Conservation (phyloP, 257 asterid genomes). For the Thymus mandschuricus region DNA sequence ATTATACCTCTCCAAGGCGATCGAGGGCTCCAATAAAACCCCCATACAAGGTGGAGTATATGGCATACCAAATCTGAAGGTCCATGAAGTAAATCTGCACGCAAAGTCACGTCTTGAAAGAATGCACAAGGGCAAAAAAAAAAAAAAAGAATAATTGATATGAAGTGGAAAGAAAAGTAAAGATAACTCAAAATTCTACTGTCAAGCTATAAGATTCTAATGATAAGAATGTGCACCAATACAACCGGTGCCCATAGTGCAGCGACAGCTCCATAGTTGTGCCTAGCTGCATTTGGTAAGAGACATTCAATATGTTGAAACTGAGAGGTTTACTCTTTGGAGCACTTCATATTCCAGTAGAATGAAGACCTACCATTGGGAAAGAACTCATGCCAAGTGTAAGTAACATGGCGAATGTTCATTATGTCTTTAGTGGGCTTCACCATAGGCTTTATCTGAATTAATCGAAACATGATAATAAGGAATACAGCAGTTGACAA, state of each 20-base stretch:
- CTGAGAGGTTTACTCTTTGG: conserved; percentile 24
- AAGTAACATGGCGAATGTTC: conserved; percentile 66
- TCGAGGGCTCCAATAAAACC: conserved; percentile 94
- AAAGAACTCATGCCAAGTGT: conserved; percentile 95
- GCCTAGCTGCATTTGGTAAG: conserved; percentile 61
- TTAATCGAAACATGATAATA: conserved; percentile 31
- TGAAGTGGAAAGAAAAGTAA: conserved; percentile 7
- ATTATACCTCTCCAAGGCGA: conserved; percentile 93
- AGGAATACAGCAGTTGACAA: conserved; percentile 21
- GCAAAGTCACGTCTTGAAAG: conserved; percentile 28
- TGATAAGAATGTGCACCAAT: conserved; percentile 57
- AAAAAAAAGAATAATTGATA: too few species aligned
- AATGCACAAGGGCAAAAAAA: conserved; percentile 11
- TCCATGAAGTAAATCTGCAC: conserved; percentile 97
- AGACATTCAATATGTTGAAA: conserved; percentile 31
- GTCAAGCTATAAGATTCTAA: conserved; percentile 27
- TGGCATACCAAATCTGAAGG: conserved; percentile 92
- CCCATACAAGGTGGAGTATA: conserved; percentile 83
- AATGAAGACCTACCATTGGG: conserved; percentile 64
- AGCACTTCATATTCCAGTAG: conserved; percentile 16
- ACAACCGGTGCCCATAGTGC: conserved; percentile 88
- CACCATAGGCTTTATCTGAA: conserved; percentile 90
- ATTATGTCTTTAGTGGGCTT: conserved; percentile 81
- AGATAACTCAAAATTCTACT: conserved; percentile 6
- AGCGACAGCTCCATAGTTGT: conserved; percentile 68